Evolutionary conservation across 1,139 yeast species (phyloP).

Genomic region (Scheffersomyces illinoinensis): DNA sequence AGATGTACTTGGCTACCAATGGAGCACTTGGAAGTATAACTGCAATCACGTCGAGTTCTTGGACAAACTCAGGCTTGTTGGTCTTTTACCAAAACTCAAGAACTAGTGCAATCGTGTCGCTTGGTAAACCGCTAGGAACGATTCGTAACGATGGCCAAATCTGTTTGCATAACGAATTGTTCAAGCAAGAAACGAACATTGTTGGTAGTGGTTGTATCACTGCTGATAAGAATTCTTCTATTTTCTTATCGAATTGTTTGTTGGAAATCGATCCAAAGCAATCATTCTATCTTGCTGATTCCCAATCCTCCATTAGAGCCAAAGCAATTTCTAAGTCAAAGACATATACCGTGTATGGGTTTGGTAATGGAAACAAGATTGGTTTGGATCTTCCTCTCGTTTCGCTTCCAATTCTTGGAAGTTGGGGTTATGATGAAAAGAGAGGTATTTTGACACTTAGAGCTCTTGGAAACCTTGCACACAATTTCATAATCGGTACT

Average conservation of each 20-base stretch:
- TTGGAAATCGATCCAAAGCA: conserved; percentile 20
- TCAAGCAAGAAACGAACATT: conserved; percentile 26
- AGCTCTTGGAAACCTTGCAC: conserved; percentile 2
- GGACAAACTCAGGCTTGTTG: conserved; percentile 29
- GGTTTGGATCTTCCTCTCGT: conserved; percentile 21
- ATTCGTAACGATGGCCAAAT: conserved; percentile 32
- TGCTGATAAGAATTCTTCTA: conserved; percentile 20
- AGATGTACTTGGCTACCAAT: conserved; percentile 11
- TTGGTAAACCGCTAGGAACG: conserved; percentile 19
- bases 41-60: conserved; percentile 20
- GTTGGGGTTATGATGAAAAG: conserved; percentile 9
- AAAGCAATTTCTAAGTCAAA: conserved; percentile 16
- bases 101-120: conserved; percentile 17
- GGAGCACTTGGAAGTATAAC: conserved; percentile 10
- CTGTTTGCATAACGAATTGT: conserved; percentile 26
- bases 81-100: conserved; percentile 22
- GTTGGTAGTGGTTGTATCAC: conserved; percentile 31
- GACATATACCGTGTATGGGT: conserved; percentile 30
- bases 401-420: conserved; percentile 9
- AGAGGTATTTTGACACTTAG: conserved; percentile 17
- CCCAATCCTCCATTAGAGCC: conserved; percentile 21
- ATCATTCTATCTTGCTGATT: conserved; percentile 21
- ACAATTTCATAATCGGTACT: conserved; percentile 19
- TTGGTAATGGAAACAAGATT: conserved; percentile 31
- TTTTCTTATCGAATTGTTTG: conserved; percentile 18